These are phyloP conservation scores for Moniliella sp. DNA, from an alignment of 1,284 basidiomycete genomes.

Conservation along the genomic window DNA sequence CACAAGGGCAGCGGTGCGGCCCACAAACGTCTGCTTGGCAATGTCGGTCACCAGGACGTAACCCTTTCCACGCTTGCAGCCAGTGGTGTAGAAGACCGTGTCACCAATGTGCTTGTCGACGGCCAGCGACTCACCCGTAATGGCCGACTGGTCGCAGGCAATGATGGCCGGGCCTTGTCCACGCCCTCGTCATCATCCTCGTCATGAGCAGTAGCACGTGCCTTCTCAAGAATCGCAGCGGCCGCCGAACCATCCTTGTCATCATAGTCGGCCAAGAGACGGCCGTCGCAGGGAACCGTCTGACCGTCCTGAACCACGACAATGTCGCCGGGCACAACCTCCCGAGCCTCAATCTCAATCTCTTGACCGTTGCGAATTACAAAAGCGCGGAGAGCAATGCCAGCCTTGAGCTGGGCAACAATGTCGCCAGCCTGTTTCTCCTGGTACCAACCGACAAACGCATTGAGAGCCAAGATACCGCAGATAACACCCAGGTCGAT, in stretches of 20 bases:
- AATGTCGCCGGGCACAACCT: slow-evolving; percentile 42
- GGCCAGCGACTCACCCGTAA: slow-evolving; percentile 42
- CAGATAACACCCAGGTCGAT: slow-evolving; percentile 42
- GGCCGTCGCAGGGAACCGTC: slow-evolving; percentile 41
- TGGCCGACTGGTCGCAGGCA: slow-evolving; percentile 41
- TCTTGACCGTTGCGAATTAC: slow-evolving; percentile 40
- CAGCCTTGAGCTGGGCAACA: slow-evolving; percentile 42
- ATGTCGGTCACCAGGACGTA: slow-evolving; percentile 38
- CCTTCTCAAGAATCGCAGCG: slow-evolving; percentile 26
- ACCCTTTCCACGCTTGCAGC: slow-evolving; percentile 41
- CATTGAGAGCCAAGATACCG: slow-evolving; percentile 36
- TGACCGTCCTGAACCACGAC: slow-evolving; percentile 38
- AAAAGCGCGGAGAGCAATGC: slow-evolving; percentile 39
- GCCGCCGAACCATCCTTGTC: slow-evolving; percentile 31
- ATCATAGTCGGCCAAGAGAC: slow-evolving; percentile 38
- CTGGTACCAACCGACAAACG: slow-evolving; percentile 43
- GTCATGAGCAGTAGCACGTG: slow-evolving; percentile 14
- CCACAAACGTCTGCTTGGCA: slow-evolving; percentile 40
- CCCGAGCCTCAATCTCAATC: slow-evolving; percentile 40
- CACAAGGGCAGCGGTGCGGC: slow-evolving; percentile 38
- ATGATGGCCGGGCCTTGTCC: slow-evolving; percentile 39
- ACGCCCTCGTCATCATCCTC: slow-evolving; percentile 34
- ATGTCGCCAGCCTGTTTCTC: slow-evolving; percentile 42
- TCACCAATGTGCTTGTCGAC: slow-evolving; percentile 43
- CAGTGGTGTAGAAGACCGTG: slow-evolving; percentile 37